Evolutionary conservation across 768 basidiomycete genomes (phyloP), one percentile per base, ranked within the genome.

Genomic region (Lactifluus pinguis): DNA sequence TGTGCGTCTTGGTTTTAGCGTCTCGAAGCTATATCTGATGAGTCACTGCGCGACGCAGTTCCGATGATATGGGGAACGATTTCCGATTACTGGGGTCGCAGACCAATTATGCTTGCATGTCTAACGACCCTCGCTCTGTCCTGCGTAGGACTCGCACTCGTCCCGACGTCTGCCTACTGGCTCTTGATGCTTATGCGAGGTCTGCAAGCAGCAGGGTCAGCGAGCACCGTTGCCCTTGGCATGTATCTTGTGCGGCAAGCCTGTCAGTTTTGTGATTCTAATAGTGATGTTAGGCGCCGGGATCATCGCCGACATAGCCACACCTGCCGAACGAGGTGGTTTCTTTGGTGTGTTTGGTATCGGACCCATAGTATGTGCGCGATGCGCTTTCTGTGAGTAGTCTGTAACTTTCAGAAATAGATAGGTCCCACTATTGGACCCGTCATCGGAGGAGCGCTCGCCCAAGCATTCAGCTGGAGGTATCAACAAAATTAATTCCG

Each of bases 171-270:
- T 4, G 86, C 78, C 4, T 93, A 88, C 69, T 92, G 88, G 89
- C 73, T 90, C 6, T 74, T 93, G 11, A 79, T 93, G 75, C 65
- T 93, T 15, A 77, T 94, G n/a, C 81, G 92, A 25, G 89, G 86
- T 61, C 41, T 92, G 3, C 91, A 93, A 75, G 84, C 87, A 2
- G 79, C 84, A 3, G 90, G 91, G 1, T 89, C 85, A 2, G 87
- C 89, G 0, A 88, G 88, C 59, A 89, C 87, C 0, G 77, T 90
- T 62, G 88, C 88, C 0, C 75, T 92, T 21, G 87, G 88, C 81
- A 69, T 47, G 69, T 67, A 38, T 19, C 30, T 4, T 29, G 44
- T 32, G 0, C 11, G 34, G 19, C n/a, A 6, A 8, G 4, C 10
- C 17, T 14, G 6, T 11, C 32, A 14, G 6, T 42, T 13, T 25